These are phyloP conservation scores for Rubroshorea leprosula DNA, from an alignment of 345 rosid genomes.

Conservation along the genomic window DNA sequence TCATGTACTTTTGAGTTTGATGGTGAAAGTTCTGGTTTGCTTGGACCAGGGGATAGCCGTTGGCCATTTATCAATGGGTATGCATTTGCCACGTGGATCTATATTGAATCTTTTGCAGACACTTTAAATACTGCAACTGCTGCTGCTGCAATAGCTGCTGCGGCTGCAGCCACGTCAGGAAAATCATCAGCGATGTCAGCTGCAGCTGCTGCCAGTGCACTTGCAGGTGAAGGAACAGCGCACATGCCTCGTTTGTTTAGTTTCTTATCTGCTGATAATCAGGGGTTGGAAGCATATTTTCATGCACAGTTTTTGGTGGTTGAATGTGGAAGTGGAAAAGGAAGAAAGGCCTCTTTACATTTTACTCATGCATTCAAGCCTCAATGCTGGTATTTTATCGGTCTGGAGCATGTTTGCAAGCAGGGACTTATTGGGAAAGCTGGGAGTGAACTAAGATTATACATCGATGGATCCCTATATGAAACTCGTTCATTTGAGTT, in stretches of 20 bases:
- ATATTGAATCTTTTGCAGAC: conserved; percentile 97
- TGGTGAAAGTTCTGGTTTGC: conserved; percentile 99
- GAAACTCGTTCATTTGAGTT: conserved; percentile 94
- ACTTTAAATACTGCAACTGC: conserved; percentile 94
- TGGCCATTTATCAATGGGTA: conserved; percentile 98
- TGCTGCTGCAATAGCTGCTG: too few species aligned
- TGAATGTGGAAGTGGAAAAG: conserved; percentile 92
- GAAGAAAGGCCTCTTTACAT: conserved; percentile 91
- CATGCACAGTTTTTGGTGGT: conserved; percentile 98
- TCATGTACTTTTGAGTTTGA: conserved; percentile 91
- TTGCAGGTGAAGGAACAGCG: conserved; percentile 97
- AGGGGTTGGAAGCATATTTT: conserved; percentile 94
- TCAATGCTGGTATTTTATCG: conserved; percentile 97
- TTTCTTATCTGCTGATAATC: conserved; percentile 94
- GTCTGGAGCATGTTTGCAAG: conserved; percentile 83
- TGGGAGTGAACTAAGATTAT: conserved; percentile 85
- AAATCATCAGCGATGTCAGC: conserved; percentile 99
- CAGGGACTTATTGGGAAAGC: conserved; percentile 87
- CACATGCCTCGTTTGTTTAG: conserved; percentile 99
- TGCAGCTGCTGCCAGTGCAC: conserved; percentile 99
- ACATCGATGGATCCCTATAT: conserved; percentile 88
- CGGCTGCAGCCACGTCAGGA: conserved; percentile 96
- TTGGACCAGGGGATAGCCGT: conserved; percentile 98
- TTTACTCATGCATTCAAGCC: conserved; percentile 99
- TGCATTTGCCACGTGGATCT: conserved; percentile 96